Percentiles rank a stretch among this genome's conserved stretches.
Evolutionary conservation across 768 basidiomycete genomes (phyloP).

Genomic region (Russula vinacea): DNA sequence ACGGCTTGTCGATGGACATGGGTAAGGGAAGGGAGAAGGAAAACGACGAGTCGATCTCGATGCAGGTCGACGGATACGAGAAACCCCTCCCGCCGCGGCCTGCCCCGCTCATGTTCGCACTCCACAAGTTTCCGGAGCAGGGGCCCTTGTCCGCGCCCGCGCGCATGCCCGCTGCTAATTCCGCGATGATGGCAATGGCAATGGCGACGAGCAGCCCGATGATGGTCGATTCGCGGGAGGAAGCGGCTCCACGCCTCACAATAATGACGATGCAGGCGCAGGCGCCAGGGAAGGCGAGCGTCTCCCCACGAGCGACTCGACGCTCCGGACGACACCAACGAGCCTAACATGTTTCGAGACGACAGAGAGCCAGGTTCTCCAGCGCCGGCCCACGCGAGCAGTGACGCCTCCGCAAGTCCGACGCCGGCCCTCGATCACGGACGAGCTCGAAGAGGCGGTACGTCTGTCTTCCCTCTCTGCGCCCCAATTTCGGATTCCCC

Average conservation of each 20-base stretch:
- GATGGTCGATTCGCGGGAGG: neutral
- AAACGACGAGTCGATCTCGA: neutral
- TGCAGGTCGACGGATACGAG: conserved; percentile 22
- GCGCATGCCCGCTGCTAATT: neutral
- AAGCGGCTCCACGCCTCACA: too few relatives aligned
- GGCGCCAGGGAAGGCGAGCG: neutral
- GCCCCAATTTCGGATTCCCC: neutral
- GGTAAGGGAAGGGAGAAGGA: conserved; percentile 16
- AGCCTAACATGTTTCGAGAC: conserved; percentile 23
- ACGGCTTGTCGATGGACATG: neutral
- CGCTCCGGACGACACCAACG: conserved; percentile 21
- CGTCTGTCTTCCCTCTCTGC: neutral
- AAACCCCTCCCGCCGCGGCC: conserved; percentile 24
- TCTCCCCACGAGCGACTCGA: conserved; percentile 13
- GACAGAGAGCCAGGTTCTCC: conserved; percentile 6
- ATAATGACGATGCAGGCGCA: too few relatives aligned
- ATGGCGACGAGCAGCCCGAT: conserved; percentile 4
- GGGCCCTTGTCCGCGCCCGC: neutral
- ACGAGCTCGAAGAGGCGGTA: conserved; percentile 29
- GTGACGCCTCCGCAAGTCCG: conserved; percentile 23
- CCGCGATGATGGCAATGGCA: too few relatives aligned
- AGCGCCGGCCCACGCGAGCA: conserved; percentile 16
- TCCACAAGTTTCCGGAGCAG: neutral
- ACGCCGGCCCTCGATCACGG: conserved; percentile 17
- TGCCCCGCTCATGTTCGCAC: conserved; percentile 5